Percentiles rank a stretch among this genome's conserved stretches.
These are phyloP conservation scores for Apiotrichum mycotoxinovorans DNA, from an alignment of 1,284 basidiomycete genomes.

Conservation along the genomic window DNA sequence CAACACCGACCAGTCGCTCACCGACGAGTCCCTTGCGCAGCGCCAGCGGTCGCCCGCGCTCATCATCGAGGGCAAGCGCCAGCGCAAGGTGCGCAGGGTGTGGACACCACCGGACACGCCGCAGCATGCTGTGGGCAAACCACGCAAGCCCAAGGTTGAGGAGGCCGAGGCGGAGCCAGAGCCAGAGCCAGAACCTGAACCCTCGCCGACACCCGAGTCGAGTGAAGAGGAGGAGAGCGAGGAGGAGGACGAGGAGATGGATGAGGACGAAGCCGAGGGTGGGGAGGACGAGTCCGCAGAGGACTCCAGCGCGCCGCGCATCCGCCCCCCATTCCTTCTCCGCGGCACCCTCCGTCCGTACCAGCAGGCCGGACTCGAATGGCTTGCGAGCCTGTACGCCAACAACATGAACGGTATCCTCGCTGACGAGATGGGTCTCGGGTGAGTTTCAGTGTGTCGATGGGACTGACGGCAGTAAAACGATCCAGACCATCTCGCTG, in stretches of 20 bases:
- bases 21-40: slow-evolving; percentile 30
- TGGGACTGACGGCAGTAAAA: slow-evolving; percentile 63
- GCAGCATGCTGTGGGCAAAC: slow-evolving; percentile 20
- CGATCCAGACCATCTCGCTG: slow-evolving; percentile 91
- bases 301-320: slow-evolving; percentile 58
- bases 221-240: slow-evolving; percentile 15
- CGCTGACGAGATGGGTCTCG: slow-evolving; percentile 81
- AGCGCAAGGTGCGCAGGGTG: slow-evolving; percentile 33
- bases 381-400: slow-evolving; percentile 84
- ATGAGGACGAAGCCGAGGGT: slow-evolving; percentile 24
- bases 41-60: slow-evolving; percentile 18
- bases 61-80: slow-evolving; percentile 39
- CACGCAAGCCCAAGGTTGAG: slow-evolving; percentile 30
- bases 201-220: no score
- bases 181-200: slow-evolving; percentile 14
- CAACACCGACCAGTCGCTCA: slow-evolving; percentile 32
- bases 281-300: slow-evolving; percentile 50
- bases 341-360: slow-evolving; percentile 88
- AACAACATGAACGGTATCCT: slow-evolving; percentile 85
- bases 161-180: slow-evolving; percentile 10
- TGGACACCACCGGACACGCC: slow-evolving; percentile 38
- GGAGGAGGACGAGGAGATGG: slow-evolving; percentile 21
- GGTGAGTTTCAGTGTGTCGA: slow-evolving; percentile 60
- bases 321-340: slow-evolving; percentile 74
- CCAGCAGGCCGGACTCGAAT: slow-evolving; percentile 90